Evolutionary conservation across 352 stramenopile species (phyloP).

Genomic region (Phytopythium oedochilum): DNA sequence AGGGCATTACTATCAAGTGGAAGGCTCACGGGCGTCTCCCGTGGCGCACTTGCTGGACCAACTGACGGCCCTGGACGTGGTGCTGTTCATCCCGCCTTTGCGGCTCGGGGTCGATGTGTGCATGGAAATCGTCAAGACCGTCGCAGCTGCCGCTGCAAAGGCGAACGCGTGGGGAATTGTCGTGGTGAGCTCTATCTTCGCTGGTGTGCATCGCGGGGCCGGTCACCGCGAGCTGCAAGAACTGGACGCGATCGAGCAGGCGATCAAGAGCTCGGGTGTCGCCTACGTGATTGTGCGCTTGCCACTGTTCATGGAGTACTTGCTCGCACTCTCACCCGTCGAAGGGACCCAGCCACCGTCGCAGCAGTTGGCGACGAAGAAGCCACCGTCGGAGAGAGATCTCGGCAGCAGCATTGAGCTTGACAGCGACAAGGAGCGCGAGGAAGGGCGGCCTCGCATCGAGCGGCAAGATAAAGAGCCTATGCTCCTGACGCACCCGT

Average conservation of each 20-base stretch:
- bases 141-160: conserved; percentile 40
- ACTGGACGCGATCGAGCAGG: conserved; percentile 58
- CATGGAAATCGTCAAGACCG: conserved; percentile 47
- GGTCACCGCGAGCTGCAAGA: conserved; percentile 29
- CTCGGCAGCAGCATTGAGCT: conserved; percentile 5
- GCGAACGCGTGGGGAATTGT: conserved; percentile 72
- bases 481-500: not conserved
- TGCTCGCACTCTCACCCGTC: conserved; percentile 37
- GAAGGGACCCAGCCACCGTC: conserved; percentile 3
- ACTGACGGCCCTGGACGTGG: conserved; percentile 55
- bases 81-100: conserved; percentile 67
- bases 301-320: conserved; percentile 81
- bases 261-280: conserved; percentile 51
- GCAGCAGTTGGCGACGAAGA: not conserved
- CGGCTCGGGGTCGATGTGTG: conserved; percentile 39
- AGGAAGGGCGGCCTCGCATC: not conserved
- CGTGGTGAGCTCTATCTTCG: conserved; percentile 65
- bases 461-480: conserved; percentile 15
- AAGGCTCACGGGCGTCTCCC: conserved; percentile 30
- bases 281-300: conserved; percentile 58
- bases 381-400: not conserved
- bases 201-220: conserved; percentile 13
- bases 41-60: conserved; percentile 54
- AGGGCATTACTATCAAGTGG: conserved; percentile 29
- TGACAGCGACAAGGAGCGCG: conserved; percentile 21